Evolutionary conservation across 768 basidiomycete genomes (phyloP).

Genomic region (Gyrodon lividus): DNA sequence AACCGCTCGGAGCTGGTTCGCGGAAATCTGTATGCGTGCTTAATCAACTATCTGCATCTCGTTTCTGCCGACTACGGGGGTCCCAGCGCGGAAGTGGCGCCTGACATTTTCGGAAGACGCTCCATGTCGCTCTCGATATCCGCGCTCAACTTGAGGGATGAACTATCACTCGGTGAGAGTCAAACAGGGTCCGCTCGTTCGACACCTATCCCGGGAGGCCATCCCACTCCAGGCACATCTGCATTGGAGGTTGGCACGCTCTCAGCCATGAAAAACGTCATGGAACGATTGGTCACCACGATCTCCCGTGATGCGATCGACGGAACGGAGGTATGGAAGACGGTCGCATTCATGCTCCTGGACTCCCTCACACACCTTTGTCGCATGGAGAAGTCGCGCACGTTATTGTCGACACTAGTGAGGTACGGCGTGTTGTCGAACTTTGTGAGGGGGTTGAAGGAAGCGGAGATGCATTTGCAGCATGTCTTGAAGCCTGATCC

Average conservation of each 20-base stretch:
- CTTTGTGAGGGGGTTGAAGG: conserved; percentile 83
- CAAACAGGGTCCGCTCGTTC: conserved; percentile 28
- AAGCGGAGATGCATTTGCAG: conserved; percentile 72
- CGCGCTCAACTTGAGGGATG: conserved; percentile 37
- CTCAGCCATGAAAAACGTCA: conserved; percentile 58
- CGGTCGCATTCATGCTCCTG: conserved; percentile 87
- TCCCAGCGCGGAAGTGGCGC: conserved; percentile 11
- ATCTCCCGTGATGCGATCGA: conserved; percentile 92
- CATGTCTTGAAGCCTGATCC: conserved; percentile 86
- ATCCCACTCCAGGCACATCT: conserved; percentile 17
- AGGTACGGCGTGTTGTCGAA: conserved; percentile 77
- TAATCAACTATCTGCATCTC: conserved; percentile 90
- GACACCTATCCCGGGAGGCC: conserved; percentile 17
- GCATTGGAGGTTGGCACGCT: conserved; percentile 64
- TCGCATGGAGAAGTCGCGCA: conserved; percentile 64
- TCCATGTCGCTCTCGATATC: conserved; percentile 36
- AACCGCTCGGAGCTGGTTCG: conserved; percentile 83
- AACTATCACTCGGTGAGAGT: conserved; percentile 38
- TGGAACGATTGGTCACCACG: conserved; percentile 71
- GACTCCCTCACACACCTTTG: conserved; percentile 78
- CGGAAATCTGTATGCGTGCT: conserved; percentile 90
- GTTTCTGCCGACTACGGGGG: conserved; percentile 24
- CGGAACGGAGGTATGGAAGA: conserved; percentile 96
- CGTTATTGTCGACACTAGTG: conserved; percentile 55
- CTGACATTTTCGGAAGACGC: conserved; percentile 24